Base-by-base conservation (phyloP, 2,329 filamentous ascomycete genomes). In the Hypoxylon sp. region DNA sequence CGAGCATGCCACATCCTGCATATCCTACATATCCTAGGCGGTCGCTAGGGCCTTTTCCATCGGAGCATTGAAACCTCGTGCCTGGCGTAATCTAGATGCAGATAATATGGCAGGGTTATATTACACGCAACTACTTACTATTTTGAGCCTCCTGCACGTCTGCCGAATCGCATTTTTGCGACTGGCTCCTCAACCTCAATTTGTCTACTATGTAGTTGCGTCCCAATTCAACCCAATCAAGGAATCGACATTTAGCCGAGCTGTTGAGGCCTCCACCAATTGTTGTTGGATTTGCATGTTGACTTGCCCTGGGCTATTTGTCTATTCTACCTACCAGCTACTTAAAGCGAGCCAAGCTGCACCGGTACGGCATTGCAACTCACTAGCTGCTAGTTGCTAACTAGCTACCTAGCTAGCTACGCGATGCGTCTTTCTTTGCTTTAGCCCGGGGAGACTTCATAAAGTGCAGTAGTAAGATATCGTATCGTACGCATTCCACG, bases 61-160 rank as follows among this genome's bases (percentile, higher is more conserved):
- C 50, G 34, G 37, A 30, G 19, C n/a, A 41, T 41, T 41, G 17
- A 41, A 43, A 53, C 32, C 34, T 53, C 37, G 37, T 53, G 50
- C 24, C 50, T 53, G 50, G 50, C 20, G 56, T 56, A 64, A 66
- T 65, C 65, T 64, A 61, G 62, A 67, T 65, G 50, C 59, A 62
- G 62, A 56, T 39, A 26, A 55, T 47, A 24, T 43, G 17, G 24
- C 37, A 56, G 55, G 37, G n/a, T 41, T 53, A 56, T 51, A 68
- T 63, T 62, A 62, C 56, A 52, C 65, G 65, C 62, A 62, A 61
- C 52, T 52, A 64, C 65, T 65, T 68, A 54, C 65, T 68, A 59
- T 66, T 68, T 66, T 58, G 59, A 66, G 65, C 56, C 54, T 19
- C 65, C 56, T 65, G 59, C 63, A 56, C 62, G 37, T 52, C 59